A percentile compares a stretch with the other conserved stretches of the same genome.
phyloP scores from a whole-genome alignment of 495 filamentous ascomycete species.

The Aspergillus asperescens region DNA sequence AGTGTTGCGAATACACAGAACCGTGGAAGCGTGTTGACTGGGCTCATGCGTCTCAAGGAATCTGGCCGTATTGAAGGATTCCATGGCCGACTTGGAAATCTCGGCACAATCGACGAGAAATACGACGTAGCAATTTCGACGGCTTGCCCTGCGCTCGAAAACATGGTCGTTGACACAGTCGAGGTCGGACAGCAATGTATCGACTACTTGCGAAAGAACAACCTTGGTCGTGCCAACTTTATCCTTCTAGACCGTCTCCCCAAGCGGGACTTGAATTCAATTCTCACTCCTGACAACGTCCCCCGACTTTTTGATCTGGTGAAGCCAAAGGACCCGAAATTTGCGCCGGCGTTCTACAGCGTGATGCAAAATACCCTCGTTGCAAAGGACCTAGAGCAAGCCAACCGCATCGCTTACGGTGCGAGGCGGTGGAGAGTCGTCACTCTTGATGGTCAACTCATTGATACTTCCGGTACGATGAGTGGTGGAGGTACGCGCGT shows the following conservation, averaged over 20 bases:
- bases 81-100: constrained; percentile 89
- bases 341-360: constrained; percentile 89
- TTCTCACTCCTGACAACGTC: constrained; percentile 86
- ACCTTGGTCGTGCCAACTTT: constrained; percentile 94
- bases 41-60: constrained; percentile 89
- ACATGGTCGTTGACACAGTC: constrained; percentile 92
- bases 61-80: constrained; percentile 96
- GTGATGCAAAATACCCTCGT: constrained; percentile 91
- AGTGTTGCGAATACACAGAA: constrained; percentile 85
- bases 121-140: constrained; percentile 98
- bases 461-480: constrained; percentile 97
- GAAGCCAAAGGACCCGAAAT: constrained; percentile 78
- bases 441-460: constrained; percentile 88
- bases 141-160: constrained; percentile 84
- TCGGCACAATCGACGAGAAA: constrained; percentile 89
- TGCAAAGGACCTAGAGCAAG: constrained; percentile 85
- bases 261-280: constrained; percentile 63
- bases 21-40: constrained; percentile 85
- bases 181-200: constrained; percentile 96
- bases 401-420: constrained; percentile 94
- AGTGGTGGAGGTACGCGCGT: constrained; percentile 88
- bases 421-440: constrained; percentile 91
- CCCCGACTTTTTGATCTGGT: constrained; percentile 91
- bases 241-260: constrained; percentile 88
- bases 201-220: constrained; percentile 94